Base-by-base conservation (phyloP, 192 early-diverging fungal genomes). In the Linderina pennispora region DNA sequence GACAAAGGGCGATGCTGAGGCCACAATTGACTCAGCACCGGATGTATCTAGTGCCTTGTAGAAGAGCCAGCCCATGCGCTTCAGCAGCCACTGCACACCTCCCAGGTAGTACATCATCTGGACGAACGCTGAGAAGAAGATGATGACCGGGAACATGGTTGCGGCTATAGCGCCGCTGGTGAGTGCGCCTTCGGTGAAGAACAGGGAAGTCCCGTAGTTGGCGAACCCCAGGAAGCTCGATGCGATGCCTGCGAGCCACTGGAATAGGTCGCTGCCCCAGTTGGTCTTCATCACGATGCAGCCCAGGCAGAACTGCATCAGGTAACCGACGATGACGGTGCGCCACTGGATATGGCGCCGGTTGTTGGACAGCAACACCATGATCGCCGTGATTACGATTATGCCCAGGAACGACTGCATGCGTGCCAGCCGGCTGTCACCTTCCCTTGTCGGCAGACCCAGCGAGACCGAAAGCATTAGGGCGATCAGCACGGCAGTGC, bases 111-210 rank as follows among this genome's bases (percentile, higher is more conserved):
- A 91, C 61, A 91, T 65, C 48, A 88, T 74, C 45, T 87, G 82
- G 57, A 93, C 86, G 58, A 88, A 83, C 25, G 88, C 70, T 40
- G 85, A 84, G 72, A 93, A 93, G 76, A 91, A 91, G 44, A 93
- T 78, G 39, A 93, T 82, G 48, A 85, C 85, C 17, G 90, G 90
- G 42, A 93, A 78, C 48, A 90, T 85, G 38, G 58, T 62, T 32
- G 84, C 48, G 23, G 81, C 85, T 58, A 94, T 89, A 6, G 73
- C 65, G 42, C 41, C 36, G 16, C 63, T 67, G 23, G 78, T 55
- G 1, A 55, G 21, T 4, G 66, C 63, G 18, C 57, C 54, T 20
- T 60, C 62, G 3, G 61, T 62, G 38, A 85, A 80, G 32, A 88
- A 58, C 8, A 93, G 43, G 52, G 85, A 85, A 1, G 56, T 56